Conservation (phyloP, 148 eudicot genomes). For the Camellia granthamiana region DNA sequence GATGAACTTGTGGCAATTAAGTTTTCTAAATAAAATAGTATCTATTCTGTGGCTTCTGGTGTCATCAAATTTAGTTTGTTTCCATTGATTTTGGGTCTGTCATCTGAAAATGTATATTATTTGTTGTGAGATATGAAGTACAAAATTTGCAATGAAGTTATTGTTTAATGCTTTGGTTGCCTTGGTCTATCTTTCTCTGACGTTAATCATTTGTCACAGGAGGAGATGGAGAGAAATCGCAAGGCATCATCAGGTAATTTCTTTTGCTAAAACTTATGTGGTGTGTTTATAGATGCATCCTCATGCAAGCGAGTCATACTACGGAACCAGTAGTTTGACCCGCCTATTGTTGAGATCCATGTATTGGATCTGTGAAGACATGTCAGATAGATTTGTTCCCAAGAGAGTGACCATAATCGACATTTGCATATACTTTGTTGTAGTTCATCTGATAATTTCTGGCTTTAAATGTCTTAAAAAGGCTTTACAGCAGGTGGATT, state of each 20-base stretch:
- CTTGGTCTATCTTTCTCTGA: background rate
- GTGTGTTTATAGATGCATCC: background rate
- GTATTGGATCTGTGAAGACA: constrained; percentile 2
- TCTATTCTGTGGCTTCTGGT: background rate
- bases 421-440: background rate
- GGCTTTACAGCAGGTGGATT: background rate
- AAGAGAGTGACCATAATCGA: too few relatives aligned
- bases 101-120: background rate
- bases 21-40: background rate
- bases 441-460: background rate
- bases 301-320: too few relatives aligned
- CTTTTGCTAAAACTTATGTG: background rate
- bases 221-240: constrained; percentile 89
- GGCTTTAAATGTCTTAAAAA: background rate
- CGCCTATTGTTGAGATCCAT: background rate
- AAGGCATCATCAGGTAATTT: constrained; percentile 67
- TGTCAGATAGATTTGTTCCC: background rate
- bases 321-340: too few relatives aligned
- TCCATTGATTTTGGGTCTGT: too few relatives aligned
- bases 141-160: background rate
- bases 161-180: background rate
- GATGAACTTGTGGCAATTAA: background rate
- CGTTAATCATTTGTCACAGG: constrained; percentile 39
- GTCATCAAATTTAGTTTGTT: too few relatives aligned
- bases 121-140: background rate